Evolutionary conservation across 2,329 filamentous ascomycete genomes (phyloP), one percentile per base, ranked within the genome.

Genomic region (Exophiala mesophila): DNA sequence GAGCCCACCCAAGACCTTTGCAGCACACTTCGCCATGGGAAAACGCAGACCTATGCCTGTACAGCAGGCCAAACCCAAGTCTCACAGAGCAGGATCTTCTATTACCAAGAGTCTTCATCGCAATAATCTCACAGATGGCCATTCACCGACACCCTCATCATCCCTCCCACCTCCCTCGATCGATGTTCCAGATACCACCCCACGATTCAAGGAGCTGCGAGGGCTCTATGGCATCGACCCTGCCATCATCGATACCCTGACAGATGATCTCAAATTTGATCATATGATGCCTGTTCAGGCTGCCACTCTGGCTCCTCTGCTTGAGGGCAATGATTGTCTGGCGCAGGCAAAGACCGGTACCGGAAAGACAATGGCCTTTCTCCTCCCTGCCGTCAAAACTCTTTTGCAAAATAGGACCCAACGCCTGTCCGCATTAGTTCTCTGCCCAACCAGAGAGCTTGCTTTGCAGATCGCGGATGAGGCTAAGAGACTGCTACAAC

Each of bases 341-440:
- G 92, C 90, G 34, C 92, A 97, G 70, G 92, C 92, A 46, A 95
- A 87, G 68, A 98, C 92, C 6, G 92, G 92, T 61, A 97, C 92
- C 3, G 92, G 92, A 61, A 98, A 98, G 70, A 98, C 92, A 0
- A 70, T 97, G 44, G 92, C 87, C 24, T 98, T 97, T 71, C 74
- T 98, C 17, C 68, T 97, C 5, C 92, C 92, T 37, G 72, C 88
- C 5, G 69, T 97, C 39, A 87, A 96, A 62, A 82, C 81, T 46
- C 85, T 95, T 59, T 70, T 94, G 47, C 63, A 67, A 46, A 78
- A 87, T 51, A 78, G 80, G 1, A 64, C 68, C 0, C 73, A 94
- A 32, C 35, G 44, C 4, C 16, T 47, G 20, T 47, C 44, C 15
- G 89, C 88, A 57, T 78, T 98, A 50, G 94, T 98, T 57, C 80